Conservation (phyloP, 2,329 filamentous ascomycete genomes). For the Zalaria obscura region DNA sequence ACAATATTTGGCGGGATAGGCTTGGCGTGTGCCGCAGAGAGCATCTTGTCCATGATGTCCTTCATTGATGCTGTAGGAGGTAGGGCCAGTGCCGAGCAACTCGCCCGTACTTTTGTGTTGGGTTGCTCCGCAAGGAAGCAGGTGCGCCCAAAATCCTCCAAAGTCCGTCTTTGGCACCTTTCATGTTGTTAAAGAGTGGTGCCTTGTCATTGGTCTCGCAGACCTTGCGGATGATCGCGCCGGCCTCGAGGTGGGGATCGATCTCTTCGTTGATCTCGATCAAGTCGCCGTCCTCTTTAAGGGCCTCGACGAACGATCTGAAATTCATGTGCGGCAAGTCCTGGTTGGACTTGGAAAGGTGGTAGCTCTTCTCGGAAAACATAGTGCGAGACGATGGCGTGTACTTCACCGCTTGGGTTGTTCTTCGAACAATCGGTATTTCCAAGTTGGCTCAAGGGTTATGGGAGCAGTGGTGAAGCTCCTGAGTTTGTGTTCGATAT, state of each 20-base stretch:
- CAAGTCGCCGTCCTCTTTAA: slow-evolving; percentile 29
- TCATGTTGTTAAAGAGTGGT: slow-evolving; percentile 39
- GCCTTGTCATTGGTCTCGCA: slow-evolving; percentile 33
- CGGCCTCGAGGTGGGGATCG: slow-evolving; percentile 32
- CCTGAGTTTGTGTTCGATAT: no score
- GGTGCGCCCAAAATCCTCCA: slow-evolving; percentile 35
- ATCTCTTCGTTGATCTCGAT: slow-evolving; percentile 29
- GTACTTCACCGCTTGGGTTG: no score
- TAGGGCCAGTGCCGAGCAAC: slow-evolving; percentile 29
- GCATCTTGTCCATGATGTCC: no score
- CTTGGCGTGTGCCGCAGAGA: no score
- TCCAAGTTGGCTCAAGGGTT: no score
- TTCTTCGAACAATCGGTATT: no score
- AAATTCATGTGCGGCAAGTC: slow-evolving; percentile 23
- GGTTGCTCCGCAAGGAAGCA: slow-evolving; percentile 20
- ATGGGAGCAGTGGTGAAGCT: no score
- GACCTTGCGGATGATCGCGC: slow-evolving; percentile 32
- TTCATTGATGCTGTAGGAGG: slow-evolving; percentile 17
- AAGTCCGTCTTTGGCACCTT: slow-evolving; percentile 30
- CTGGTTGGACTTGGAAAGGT: slow-evolving; percentile 5
- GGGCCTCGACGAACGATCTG: slow-evolving; percentile 30
- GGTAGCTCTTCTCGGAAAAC: background rate
- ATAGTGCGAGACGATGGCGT: no score
- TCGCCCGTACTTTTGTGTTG: slow-evolving; percentile 24
- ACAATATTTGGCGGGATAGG: no score